These are phyloP conservation scores for Penicillium chermesinum DNA, from an alignment of 495 filamentous ascomycete genomes.

Conservation along the genomic window DNA sequence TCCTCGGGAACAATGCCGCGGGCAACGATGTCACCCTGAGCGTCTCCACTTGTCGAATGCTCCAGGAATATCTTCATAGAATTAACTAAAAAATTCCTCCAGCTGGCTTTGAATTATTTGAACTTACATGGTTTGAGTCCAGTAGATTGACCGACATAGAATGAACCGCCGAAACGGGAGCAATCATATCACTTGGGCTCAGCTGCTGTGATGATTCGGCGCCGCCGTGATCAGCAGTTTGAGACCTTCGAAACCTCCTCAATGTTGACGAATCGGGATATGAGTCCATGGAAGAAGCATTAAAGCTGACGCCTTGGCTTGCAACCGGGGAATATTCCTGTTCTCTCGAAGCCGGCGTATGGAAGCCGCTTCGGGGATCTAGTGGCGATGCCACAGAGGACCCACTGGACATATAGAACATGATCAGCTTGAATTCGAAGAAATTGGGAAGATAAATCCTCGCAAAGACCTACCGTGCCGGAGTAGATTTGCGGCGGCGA, in stretches of 20 bases:
- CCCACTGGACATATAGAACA: slow-evolving; percentile 12
- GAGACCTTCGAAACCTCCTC: slow-evolving; percentile 20
- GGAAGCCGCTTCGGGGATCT: slow-evolving; percentile 21
- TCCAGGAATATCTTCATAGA: slow-evolving; percentile 35
- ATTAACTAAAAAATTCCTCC: not conserved
- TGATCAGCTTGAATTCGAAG: slow-evolving; percentile 3
- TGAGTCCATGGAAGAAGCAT: slow-evolving; percentile 28
- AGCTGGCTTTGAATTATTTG: not conserved
- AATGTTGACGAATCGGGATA: slow-evolving; percentile 19
- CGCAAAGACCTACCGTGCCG: slow-evolving; percentile 14
- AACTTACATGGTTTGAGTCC: slow-evolving; percentile 30
- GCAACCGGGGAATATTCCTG: slow-evolving; percentile 27
- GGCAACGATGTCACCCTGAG: slow-evolving; percentile 32
- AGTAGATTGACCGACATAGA: slow-evolving; percentile 43
- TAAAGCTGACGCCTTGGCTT: slow-evolving; percentile 19
- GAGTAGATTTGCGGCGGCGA: slow-evolving; percentile 25
- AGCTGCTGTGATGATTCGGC: slow-evolving; percentile 34
- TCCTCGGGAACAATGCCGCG: slow-evolving; percentile 40
- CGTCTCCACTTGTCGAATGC: slow-evolving; percentile 27
- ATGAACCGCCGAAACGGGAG: slow-evolving; percentile 36
- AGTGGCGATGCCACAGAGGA: slow-evolving; percentile 22
- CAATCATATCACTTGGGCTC: slow-evolving; percentile 42
- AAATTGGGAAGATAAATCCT: not conserved
- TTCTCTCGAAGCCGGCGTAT: slow-evolving; percentile 29
- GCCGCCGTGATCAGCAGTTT: slow-evolving; percentile 24